Conservation (phyloP, 2,329 filamentous ascomycete genomes). For the Microdochium bolleyi region DNA sequence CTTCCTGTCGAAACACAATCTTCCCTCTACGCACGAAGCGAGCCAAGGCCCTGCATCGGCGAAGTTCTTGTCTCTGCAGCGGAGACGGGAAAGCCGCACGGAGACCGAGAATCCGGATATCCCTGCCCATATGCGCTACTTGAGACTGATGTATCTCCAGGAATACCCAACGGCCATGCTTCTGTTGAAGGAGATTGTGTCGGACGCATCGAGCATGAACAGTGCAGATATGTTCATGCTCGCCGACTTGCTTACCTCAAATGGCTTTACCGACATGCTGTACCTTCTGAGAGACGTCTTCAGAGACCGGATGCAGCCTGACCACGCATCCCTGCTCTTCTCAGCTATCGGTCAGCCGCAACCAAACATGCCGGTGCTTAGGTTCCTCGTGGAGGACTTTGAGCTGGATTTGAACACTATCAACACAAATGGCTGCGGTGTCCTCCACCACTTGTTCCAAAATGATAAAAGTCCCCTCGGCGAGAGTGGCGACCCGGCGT, state of each 20-base stretch:
- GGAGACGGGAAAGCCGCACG: not conserved
- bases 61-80: not conserved
- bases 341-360: not conserved
- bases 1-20: not conserved
- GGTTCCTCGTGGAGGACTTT: not conserved
- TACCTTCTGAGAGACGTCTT: not conserved
- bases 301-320: not conserved
- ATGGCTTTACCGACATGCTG: not conserved
- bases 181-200: not conserved
- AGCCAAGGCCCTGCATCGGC: not conserved
- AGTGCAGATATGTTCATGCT: not conserved
- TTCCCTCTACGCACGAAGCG: not conserved
- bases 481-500: not conserved
- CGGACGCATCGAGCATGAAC: not conserved
- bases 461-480: not conserved
- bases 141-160: not conserved
- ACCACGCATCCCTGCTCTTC: not conserved
- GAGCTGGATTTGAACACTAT: not conserved
- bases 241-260: not conserved
- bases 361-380: not conserved
- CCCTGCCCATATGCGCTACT: not conserved
- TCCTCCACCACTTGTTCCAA: not conserved
- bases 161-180: not conserved
- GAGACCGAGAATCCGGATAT: not conserved
- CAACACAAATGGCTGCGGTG: not conserved